Base-by-base conservation (phyloP, 2,329 filamentous ascomycete genomes). In the Clathrospora elynae region DNA sequence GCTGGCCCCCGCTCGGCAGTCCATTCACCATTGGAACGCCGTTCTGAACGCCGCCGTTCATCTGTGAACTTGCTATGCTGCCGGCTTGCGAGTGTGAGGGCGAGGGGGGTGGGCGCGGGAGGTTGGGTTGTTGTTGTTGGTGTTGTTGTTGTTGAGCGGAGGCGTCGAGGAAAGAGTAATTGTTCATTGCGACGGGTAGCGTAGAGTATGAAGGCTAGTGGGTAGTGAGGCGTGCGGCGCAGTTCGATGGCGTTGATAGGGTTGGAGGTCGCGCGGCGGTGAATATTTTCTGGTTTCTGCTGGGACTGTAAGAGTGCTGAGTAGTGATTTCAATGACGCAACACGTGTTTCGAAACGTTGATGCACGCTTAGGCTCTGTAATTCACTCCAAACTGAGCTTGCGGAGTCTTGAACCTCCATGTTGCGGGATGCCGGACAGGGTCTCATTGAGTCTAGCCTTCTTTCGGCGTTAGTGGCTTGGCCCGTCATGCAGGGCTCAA, bases 11-110 rank as follows among this genome's bases (percentile, higher is more conserved):
- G 18, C 59, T 64, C 7, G 67, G 66, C 29, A 71, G 53, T 13
- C 68, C 68, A 40, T 71, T 71, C 26, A 71, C 66, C 56, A 71
- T 61, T 6, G 67, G 68, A 24, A 71, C 62, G 46, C 64, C 60
- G 46, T 64, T 69, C 22, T 64, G 61, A 33, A 56, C 57, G 26
- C 55, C 45, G 35, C 62, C 61, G 38, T 66, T 66, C 25, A 65
- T 64, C 39, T 65, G 64, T n/a, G 56, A 57, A 28, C 51, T 38
- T 25, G 46, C 36, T 19, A 49, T 45, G 14, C 35, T 46, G 22
- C 42, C 46, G 9, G 53, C 41, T 44, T 59, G 59, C 12, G 57
- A 60, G 28, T 61, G 55, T 8, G 58, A 65, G 6, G 68, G 66
- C 2, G 64, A 67, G 19, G 69, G 68, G 4, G 67, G 59, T 23